Evolutionary conservation across 495 filamentous ascomycete genomes (phyloP).

Genomic region (Stereocaulon alpinum): DNA sequence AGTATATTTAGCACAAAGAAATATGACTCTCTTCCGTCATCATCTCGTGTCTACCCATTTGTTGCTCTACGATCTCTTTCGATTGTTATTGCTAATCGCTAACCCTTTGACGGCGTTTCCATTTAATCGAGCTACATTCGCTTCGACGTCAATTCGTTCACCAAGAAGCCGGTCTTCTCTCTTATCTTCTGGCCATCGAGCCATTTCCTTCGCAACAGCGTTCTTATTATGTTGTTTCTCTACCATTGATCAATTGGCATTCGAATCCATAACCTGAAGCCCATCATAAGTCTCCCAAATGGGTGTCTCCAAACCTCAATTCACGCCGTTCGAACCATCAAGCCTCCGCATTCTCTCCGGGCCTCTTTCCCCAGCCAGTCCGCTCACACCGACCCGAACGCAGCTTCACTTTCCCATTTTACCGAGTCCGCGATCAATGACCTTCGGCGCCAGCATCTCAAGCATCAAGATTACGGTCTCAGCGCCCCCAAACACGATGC

Average conservation of each 20-base stretch:
- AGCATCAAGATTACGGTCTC: neutral
- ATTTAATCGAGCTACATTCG: neutral
- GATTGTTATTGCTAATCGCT: neutral
- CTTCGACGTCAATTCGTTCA: neutral
- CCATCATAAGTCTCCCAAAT: neutral
- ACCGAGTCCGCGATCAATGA: neutral
- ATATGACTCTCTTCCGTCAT: neutral
- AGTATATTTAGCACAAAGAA: slow-evolving; percentile 2
- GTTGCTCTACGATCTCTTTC: neutral
- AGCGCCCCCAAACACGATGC: slow-evolving; percentile 13
- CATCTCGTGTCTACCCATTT: neutral
- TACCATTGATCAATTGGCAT: neutral
- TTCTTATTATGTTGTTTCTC: neutral
- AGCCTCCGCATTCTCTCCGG: slow-evolving; percentile 9
- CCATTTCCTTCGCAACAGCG: neutral
- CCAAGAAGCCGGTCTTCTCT: slow-evolving; percentile 1
- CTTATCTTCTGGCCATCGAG: neutral
- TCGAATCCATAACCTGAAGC: neutral
- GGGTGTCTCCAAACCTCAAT: slow-evolving; percentile 1
- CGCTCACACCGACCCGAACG: slow-evolving; percentile 1
- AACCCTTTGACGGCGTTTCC: neutral
- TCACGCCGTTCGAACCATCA: slow-evolving; percentile 14
- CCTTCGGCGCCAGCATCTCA: neutral
- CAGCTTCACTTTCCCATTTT: slow-evolving; percentile 6
- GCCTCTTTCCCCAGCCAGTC: slow-evolving; percentile 14